Evolutionary conservation across 441 rosid genomes (phyloP).

Genomic region (Erysimum cheiri): DNA sequence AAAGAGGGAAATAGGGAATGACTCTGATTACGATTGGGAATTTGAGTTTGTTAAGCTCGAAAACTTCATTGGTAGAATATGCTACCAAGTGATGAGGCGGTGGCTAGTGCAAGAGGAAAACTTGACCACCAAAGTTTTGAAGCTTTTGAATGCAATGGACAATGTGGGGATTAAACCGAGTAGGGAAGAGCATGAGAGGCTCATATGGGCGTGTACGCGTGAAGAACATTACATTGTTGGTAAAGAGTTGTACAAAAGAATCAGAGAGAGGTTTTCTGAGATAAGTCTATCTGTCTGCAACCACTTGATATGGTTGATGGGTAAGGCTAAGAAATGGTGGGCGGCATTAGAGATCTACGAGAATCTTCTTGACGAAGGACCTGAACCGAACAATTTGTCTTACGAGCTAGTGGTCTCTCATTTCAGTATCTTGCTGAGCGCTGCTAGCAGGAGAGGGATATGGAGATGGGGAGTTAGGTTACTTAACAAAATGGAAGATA

Average conservation of each 20-base stretch:
- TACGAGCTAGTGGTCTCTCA: constrained; percentile 73
- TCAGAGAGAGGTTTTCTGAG: constrained; percentile 61
- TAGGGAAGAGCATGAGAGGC: constrained; percentile 74
- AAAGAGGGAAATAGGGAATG: constrained; percentile 64
- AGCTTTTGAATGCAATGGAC: constrained; percentile 75
- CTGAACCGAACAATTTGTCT: constrained; percentile 79
- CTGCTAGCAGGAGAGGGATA: constrained; percentile 77
- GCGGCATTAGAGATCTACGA: constrained; percentile 91
- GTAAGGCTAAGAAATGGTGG: constrained; percentile 95
- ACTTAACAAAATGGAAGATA: constrained; percentile 85
- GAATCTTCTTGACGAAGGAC: constrained; percentile 83
- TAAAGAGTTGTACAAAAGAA: constrained; percentile 72
- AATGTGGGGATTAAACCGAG: constrained; percentile 56
- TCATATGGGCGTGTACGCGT: constrained; percentile 86
- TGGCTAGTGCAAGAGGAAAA: constrained; percentile 74
- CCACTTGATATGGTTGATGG: constrained; percentile 93
- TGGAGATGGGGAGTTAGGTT: constrained; percentile 89
- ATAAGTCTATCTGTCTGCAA: constrained; percentile 86
- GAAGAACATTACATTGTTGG: constrained; percentile 73
- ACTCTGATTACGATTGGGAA: constrained; percentile 59
- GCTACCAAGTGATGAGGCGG: constrained; percentile 82
- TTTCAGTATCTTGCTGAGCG: constrained; percentile 70
- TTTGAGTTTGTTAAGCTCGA: constrained; percentile 66
- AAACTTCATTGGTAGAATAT: constrained; percentile 66
- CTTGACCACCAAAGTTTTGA: constrained; percentile 57